These are phyloP conservation scores for Catenaria anguillulae DNA, from an alignment of 371 early-diverging fungal genomes.

Conservation along the genomic window DNA sequence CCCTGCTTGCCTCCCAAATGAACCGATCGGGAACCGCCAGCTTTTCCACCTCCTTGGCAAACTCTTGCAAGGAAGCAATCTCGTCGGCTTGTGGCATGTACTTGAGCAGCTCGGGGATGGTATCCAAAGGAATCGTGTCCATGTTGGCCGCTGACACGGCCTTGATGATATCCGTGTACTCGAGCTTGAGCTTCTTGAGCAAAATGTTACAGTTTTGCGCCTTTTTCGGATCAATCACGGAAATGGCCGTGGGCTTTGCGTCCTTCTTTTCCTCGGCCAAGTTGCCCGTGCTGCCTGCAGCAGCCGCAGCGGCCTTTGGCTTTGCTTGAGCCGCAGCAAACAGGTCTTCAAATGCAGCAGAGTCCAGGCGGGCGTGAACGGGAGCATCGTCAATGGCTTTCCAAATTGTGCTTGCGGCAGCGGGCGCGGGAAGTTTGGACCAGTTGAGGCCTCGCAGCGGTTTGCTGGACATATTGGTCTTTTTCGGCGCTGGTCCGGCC, in stretches of 20 bases:
- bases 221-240: constrained; percentile 31
- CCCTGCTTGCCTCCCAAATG: constrained; percentile 21
- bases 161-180: constrained; percentile 15
- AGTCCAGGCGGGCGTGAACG: constrained; percentile 20
- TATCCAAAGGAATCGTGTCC: constrained; percentile 17
- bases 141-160: constrained; percentile 23
- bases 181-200: constrained; percentile 28
- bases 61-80: constrained; percentile 10
- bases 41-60: constrained; percentile 15
- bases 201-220: constrained; percentile 27
- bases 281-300: not conserved
- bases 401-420: constrained; percentile 29
- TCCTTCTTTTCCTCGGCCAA: not conserved
- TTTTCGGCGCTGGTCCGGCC: constrained; percentile 19
- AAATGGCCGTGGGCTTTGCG: constrained; percentile 15
- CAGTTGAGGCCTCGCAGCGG: constrained; percentile 38
- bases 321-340: constrained; percentile 23
- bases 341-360: constrained; percentile 32
- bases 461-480: constrained; percentile 24
- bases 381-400: constrained; percentile 25
- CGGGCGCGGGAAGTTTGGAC: constrained; percentile 27
- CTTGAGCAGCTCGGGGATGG: constrained; percentile 26
- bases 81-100: constrained; percentile 35
- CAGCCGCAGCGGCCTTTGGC: constrained; percentile 8
- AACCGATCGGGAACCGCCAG: constrained; percentile 31